Percentiles rank a stretch among this genome's conserved stretches.
These are phyloP conservation scores for Boletus mariae DNA, from an alignment of 1,284 basidiomycete species.

Conservation along the genomic window DNA sequence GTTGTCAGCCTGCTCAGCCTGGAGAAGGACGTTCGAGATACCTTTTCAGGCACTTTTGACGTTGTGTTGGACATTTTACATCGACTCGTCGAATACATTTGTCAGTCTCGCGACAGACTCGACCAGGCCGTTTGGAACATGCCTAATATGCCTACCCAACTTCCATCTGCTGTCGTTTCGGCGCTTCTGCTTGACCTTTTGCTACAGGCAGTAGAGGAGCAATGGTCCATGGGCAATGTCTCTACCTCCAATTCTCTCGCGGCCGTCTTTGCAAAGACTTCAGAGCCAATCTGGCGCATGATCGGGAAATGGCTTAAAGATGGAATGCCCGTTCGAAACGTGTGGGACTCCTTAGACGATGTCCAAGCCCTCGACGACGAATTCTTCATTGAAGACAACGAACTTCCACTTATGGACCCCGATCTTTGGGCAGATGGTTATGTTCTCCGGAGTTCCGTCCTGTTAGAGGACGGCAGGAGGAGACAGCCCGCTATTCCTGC, in stretches of 20 bases:
- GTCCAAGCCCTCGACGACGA: conserved; percentile 56
- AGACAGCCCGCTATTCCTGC: conserved; percentile 47
- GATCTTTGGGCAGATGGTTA: conserved; percentile 83
- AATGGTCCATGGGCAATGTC: conserved; percentile 52
- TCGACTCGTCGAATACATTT: conserved; percentile 28
- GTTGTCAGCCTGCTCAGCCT: conserved; percentile 68
- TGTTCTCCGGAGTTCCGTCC: conserved; percentile 44
- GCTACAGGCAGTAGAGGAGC: conserved; percentile 50
- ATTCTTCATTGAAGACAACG: conserved; percentile 77
- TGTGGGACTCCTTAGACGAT: conserved; percentile 31
- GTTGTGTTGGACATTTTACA: conserved; percentile 48
- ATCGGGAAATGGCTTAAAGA: conserved; percentile 69
- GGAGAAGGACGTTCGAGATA: conserved; percentile 53
- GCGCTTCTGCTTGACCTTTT: conserved; percentile 62
- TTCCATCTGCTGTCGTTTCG: conserved; percentile 49
- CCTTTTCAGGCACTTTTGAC: conserved; percentile 55
- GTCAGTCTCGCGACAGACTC: conserved; percentile 28
- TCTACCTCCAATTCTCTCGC: conserved; percentile 53
- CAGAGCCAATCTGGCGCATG: conserved; percentile 73
- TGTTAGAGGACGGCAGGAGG: conserved; percentile 31
- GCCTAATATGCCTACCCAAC: conserved; percentile 38
- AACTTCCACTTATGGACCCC: conserved; percentile 58
- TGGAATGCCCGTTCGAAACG: conserved; percentile 61
- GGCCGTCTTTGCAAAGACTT: conserved; percentile 58
- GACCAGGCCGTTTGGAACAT: conserved; percentile 40